Evolutionary conservation across 169 alveolate genomes (phyloP), one percentile per base, ranked within the genome.

Genomic region (Eimeria falciformis): DNA sequence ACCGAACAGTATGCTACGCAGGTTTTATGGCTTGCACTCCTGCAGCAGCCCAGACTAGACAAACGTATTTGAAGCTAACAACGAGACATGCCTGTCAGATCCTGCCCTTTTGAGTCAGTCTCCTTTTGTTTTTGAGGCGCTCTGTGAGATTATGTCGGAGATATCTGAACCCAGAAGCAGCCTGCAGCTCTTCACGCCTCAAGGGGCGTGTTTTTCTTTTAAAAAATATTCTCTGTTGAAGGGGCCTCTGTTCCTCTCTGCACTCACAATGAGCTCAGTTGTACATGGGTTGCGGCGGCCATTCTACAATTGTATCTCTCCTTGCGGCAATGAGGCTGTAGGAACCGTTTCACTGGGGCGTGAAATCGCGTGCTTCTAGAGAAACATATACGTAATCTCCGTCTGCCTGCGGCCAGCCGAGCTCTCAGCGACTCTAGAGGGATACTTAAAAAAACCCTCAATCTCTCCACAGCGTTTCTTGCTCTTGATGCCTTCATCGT

Each of bases 351-450:
- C 11, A 11, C 73, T 47, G 6, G 21, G 71, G 65, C 29, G n/a
- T 47, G 73, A 78, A 40, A 69, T 69, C n/a, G 17, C 71, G 37
- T 78, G 46, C 73, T 78, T 68, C 53, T 78, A 53, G 73, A 47
- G 46, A 71, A 78, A 69, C 88, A 78, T 78, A 56, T 50, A 37
- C 18, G 88, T 71, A 46, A 47, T 78, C 46, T 3, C 37, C 3
- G 88, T 71, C 5, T 78, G 88, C n/a, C 73, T 47, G 33, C 68
- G 47, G 23, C 58, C 58, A 33, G 73, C 66, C 88, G 33, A 56
- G 73, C 33, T 9, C 25, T n/a, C 50, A 2, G 37, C 88, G 14
- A 29, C 43, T 33, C 29, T 53, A 27, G 71, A 45, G 33, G 68
- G 73, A 0, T 53, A 47, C 40, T 21, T 78, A n/a, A 78, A 29